These are phyloP conservation scores for Trichoderma cornu-damae DNA, from an alignment of 2,329 filamentous ascomycete genomes.

Conservation along the genomic window DNA sequence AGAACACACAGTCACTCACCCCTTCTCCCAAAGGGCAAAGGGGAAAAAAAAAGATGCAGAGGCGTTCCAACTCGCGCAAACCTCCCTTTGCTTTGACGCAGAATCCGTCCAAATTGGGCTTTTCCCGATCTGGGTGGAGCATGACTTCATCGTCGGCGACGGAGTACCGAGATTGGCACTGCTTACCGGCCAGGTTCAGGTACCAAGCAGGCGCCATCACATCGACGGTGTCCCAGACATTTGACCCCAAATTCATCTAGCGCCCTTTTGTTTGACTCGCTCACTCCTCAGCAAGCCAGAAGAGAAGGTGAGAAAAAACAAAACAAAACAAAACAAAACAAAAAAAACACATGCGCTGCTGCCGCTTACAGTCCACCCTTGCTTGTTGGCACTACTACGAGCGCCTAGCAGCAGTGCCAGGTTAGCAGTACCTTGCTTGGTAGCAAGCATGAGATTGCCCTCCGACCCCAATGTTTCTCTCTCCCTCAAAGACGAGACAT, in stretches of 20 bases:
- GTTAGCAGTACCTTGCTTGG: too few species aligned
- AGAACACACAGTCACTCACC: neutral
- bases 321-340: too few species aligned
- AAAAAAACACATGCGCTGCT: slow-evolving; percentile 1
- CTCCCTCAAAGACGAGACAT: neutral
- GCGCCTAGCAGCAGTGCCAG: too few species aligned
- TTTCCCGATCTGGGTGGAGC: neutral
- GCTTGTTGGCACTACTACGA: too few species aligned
- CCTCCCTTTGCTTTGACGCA: neutral
- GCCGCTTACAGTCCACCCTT: neutral
- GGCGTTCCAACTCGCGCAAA: neutral
- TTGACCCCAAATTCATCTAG: too few species aligned
- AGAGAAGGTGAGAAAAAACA: too few species aligned
- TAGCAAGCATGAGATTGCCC: neutral
- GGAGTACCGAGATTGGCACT: neutral
- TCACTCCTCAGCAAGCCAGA: slow-evolving; percentile 9
- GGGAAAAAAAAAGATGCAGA: neutral
- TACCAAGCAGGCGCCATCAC: too few species aligned
- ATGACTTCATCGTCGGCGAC: slow-evolving; percentile 10
- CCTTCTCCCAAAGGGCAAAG: neutral
- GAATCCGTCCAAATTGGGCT: neutral
- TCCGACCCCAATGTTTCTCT: slow-evolving; percentile 5
- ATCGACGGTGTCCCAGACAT: neutral
- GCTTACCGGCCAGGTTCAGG: neutral
- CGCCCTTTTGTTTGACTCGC: slow-evolving; percentile 6